Evolutionary conservation across 805 yeast species (phyloP), one percentile per base, ranked within the genome.

Genomic region (Starmerella scarabaei): DNA sequence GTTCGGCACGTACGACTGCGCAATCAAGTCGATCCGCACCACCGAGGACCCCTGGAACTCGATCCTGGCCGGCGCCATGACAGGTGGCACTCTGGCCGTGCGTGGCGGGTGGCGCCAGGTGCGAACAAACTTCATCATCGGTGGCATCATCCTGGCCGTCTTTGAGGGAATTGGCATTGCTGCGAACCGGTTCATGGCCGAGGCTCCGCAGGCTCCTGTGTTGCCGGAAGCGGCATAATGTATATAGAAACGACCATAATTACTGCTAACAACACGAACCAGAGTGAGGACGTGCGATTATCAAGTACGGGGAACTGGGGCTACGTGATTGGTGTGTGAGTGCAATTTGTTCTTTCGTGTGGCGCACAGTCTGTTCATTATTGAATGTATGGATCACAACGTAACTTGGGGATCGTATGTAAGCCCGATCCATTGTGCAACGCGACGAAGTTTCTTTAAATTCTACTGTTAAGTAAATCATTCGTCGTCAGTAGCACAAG

Each of bases 41-140:
- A 83, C 96, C 69, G 98, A 91, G 63, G 98, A 91, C 62, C 94
- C 97, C 5, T 82, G 94, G 82, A 91, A 91, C 61, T 95, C 96
- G 50, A 86, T 91, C 58, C 78, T 88, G 57, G 96, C 97, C 26
- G 98, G 98, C 43, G 85, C 91, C 60, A 83, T 83, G 68, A 86
- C 94, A 33, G 98, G 98, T 71, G 98, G 98, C 54, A 78, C 97
- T 18, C 69, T 91, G 53, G 98, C 97, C 46, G 75, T 91, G 52
- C 84, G 98, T 76, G 98, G 98, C 58, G 98, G 98, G 39, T 84
- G 94, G 86, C 82, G 75, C 67, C 95, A 88, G 62, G 81, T 94
- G 37, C 73, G 96, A 66, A 88, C 85, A 63, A 80, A 93, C 45
- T 97, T 97, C 53, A 85, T 91, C 53, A 81, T 94, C 23, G 91